phyloP scores from a whole-genome alignment of 352 stramenopile species.

The Phytophthora agathidicida region DNA sequence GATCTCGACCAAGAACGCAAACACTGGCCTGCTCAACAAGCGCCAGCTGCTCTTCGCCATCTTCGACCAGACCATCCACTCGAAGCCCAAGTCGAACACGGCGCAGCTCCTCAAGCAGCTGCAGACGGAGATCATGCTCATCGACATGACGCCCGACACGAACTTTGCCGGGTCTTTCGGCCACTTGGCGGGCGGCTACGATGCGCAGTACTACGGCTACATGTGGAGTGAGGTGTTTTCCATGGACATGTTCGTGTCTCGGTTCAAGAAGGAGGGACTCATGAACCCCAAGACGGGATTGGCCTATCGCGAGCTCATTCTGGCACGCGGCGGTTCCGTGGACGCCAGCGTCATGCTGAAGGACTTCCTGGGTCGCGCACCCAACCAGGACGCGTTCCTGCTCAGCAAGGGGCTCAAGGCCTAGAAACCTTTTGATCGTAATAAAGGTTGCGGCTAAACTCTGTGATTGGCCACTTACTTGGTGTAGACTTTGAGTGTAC shows the following conservation, averaged over 20 bases:
- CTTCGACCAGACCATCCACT: slow-evolving; percentile 89
- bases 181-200: slow-evolving; percentile 81
- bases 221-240: slow-evolving; percentile 92
- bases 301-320: slow-evolving; percentile 86
- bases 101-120: slow-evolving; percentile 79
- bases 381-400: slow-evolving; percentile 85
- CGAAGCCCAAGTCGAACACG: slow-evolving; percentile 83
- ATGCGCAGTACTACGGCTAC: slow-evolving; percentile 89
- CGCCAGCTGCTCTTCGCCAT: slow-evolving; percentile 83
- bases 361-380: slow-evolving; percentile 80
- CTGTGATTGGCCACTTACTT: slow-evolving; percentile 11
- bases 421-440: slow-evolving; percentile 12
- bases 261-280: slow-evolving; percentile 85
- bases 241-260: slow-evolving; percentile 90
- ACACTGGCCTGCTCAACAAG: slow-evolving; percentile 82
- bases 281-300: slow-evolving; percentile 84
- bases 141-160: slow-evolving; percentile 86
- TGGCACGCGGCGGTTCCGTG: slow-evolving; percentile 81
- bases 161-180: slow-evolving; percentile 88
- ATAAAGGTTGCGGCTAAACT: slow-evolving; percentile 17
- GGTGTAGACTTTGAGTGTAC: slow-evolving; percentile 7
- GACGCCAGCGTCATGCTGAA: slow-evolving; percentile 82
- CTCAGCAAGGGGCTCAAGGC: slow-evolving; percentile 72
- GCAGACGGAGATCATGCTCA: slow-evolving; percentile 86
- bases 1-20: slow-evolving; percentile 89